phyloP scores from a whole-genome alignment of 495 filamentous ascomycete species.

The Umbilicaria muhlenbergii region DNA sequence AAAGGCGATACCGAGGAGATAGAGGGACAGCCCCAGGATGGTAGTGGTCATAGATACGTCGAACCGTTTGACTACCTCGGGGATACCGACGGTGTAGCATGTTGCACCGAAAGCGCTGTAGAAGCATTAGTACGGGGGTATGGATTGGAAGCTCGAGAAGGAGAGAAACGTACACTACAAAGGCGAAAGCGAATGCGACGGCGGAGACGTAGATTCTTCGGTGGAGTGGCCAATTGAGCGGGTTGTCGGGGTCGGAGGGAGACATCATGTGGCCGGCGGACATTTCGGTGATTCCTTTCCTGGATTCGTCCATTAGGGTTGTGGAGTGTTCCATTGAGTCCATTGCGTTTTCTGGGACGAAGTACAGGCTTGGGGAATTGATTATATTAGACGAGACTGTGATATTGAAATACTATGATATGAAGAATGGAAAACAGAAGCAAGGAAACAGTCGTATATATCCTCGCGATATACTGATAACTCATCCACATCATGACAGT shows the following conservation, averaged over 20 bases:
- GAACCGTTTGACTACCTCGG: slow-evolving; percentile 25
- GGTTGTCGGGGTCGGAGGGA: slow-evolving; percentile 30
- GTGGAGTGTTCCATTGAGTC: too few relatives aligned
- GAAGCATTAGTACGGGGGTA: neutral
- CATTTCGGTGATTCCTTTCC: too few relatives aligned
- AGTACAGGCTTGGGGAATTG: too few relatives aligned
- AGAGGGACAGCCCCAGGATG: slow-evolving; percentile 24
- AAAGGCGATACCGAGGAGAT: slow-evolving; percentile 24
- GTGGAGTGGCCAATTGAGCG: slow-evolving; percentile 35
- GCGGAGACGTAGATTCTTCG: slow-evolving; percentile 25
- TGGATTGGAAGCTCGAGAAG: neutral
- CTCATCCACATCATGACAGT: too few relatives aligned
- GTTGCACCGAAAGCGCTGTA: slow-evolving; percentile 33
- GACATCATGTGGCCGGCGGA: slow-evolving; percentile 11
- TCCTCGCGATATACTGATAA: too few relatives aligned
- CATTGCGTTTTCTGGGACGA: too few relatives aligned
- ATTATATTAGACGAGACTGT: too few relatives aligned
- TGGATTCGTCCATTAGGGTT: too few relatives aligned
- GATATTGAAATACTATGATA: too few relatives aligned
- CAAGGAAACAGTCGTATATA: too few relatives aligned
- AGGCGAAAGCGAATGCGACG: slow-evolving; percentile 20
- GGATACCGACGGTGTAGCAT: slow-evolving; percentile 29
- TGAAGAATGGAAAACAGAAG: too few relatives aligned
- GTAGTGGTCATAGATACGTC: slow-evolving; percentile 27
- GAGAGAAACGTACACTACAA: slow-evolving; percentile 18